phyloP scores from a whole-genome alignment of 23 red algal genomes.

The Gracilaria caudata region DNA sequence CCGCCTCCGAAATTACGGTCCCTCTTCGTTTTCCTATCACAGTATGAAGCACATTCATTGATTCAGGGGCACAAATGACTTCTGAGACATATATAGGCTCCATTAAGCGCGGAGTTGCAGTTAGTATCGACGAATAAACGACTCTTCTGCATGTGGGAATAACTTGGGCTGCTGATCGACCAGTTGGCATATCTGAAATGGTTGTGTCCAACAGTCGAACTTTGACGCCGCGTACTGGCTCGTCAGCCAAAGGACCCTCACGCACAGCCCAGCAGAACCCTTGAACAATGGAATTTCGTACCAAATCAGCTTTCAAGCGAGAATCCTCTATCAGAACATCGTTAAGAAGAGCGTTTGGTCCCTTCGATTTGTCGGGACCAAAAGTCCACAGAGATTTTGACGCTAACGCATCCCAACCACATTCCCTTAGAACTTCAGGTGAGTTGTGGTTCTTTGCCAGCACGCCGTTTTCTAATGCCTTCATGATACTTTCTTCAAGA shows the following conservation, averaged over 20 bases:
- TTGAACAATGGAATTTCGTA: slow-evolving; percentile 85
- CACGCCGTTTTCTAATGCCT: slow-evolving; percentile 57
- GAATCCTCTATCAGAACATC: slow-evolving; percentile 79
- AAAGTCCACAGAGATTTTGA: slow-evolving; percentile 87
- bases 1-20: slow-evolving; percentile 45
- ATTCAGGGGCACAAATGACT: slow-evolving; percentile 61
- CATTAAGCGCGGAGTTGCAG: slow-evolving; percentile 82
- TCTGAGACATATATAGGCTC: slow-evolving; percentile 82
- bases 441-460: slow-evolving; percentile 38
- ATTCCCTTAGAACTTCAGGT: slow-evolving; percentile 44
- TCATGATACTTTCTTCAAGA: slow-evolving; percentile 79
- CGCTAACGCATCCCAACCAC: slow-evolving; percentile 89
- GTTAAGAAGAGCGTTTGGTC: slow-evolving; percentile 83
- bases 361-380: slow-evolving; percentile 62
- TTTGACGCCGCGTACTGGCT: slow-evolving; percentile 88
- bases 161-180: slow-evolving; percentile 77
- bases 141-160: slow-evolving; percentile 84
- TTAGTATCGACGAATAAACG: slow-evolving; percentile 81
- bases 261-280: slow-evolving; percentile 90
- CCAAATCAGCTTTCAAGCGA: slow-evolving; percentile 50
- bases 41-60: slow-evolving; percentile 49
- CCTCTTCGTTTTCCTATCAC: slow-evolving; percentile 80
- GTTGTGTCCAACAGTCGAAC: slow-evolving; percentile 75
- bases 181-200: slow-evolving; percentile 45
- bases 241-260: slow-evolving; percentile 87